phyloP scores from a whole-genome alignment of 129 eudicot species.

The Rutidosis leptorrhynchoides region DNA sequence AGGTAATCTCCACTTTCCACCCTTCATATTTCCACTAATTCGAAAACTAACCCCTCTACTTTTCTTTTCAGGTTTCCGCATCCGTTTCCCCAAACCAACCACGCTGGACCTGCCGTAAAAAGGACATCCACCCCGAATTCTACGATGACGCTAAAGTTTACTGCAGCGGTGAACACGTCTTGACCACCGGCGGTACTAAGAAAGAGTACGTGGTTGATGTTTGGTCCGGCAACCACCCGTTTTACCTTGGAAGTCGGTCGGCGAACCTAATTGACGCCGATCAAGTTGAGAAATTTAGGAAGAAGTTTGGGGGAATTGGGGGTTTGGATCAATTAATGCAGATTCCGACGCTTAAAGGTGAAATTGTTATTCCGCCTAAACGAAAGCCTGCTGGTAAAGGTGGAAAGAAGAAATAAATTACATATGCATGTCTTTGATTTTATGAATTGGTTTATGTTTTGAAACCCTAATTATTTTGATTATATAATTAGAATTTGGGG shows the following conservation, averaged over 20 bases:
- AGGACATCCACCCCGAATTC: conserved; percentile 77
- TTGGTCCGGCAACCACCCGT: conserved; percentile 88
- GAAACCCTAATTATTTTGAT: not conserved
- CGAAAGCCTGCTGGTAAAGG: conserved; percentile 44
- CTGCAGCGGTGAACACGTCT: conserved; percentile 75
- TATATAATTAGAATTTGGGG: not conserved
- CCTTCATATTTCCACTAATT: not conserved
- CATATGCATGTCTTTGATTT: not conserved
- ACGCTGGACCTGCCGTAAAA: conserved; percentile 60
- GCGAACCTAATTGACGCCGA: conserved; percentile 51
- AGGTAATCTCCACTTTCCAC: conserved; percentile 14
- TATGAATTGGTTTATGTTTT: conserved; percentile 3
- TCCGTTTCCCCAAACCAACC: conserved; percentile 28
- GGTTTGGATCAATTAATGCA: conserved; percentile 45
- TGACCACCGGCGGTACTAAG: conserved; percentile 77
- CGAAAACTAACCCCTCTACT: conserved; percentile 8
- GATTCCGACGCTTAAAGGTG: conserved; percentile 78
- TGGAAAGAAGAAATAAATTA: conserved; percentile 45
- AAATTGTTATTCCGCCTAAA: conserved; percentile 66
- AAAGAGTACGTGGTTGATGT: conserved; percentile 77
- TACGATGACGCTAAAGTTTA: conserved; percentile 62
- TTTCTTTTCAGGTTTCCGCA: conserved; percentile 14
- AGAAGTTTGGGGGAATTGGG: conserved; percentile 49
- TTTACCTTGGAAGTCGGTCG: conserved; percentile 61
- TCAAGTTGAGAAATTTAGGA: conserved; percentile 75